Conservation (phyloP, 306 rosid species). For the Sesbania bispinosa region DNA sequence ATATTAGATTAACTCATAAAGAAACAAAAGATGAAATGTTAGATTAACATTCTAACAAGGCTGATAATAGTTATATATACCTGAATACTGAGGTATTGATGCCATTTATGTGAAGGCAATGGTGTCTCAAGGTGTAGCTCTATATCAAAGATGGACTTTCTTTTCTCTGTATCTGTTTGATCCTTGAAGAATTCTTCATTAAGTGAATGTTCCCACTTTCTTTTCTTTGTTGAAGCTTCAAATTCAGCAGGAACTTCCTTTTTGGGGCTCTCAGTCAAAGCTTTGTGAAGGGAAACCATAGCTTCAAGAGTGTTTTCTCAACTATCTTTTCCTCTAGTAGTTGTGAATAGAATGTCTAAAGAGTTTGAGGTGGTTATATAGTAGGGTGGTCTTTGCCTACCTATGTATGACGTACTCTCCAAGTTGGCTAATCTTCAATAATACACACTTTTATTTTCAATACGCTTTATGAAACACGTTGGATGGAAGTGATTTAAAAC, state of each 20-base stretch:
- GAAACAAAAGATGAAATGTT: not conserved
- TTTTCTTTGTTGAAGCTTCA: conserved; percentile 51
- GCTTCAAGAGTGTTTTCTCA: not conserved
- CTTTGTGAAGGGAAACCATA: conserved; percentile 65
- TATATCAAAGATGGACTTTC: conserved; percentile 47
- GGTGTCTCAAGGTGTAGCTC: conserved; percentile 83
- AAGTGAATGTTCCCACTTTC: conserved; percentile 53
- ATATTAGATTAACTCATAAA: not conserved
- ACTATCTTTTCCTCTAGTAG: not conserved
- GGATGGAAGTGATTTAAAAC: no score
- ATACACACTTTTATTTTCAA: not conserved
- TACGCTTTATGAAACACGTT: no score
- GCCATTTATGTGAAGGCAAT: conserved; percentile 70
- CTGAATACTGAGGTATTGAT: conserved; percentile 74
- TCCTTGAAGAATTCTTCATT: conserved; percentile 34
- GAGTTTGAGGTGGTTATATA: conserved; percentile 54
- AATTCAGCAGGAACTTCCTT: conserved; percentile 34
- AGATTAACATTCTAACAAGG: not conserved
- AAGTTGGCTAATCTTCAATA: conserved; percentile 34
- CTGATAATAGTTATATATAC: conserved; percentile 30
- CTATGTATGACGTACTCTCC: conserved; percentile 53
- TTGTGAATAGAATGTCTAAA: conserved; percentile 26
- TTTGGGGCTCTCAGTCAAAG: conserved; percentile 38
- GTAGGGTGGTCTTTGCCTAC: conserved; percentile 41
- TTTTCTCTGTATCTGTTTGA: conserved; percentile 34